Evolutionary conservation across 192 early-diverging fungal species (phyloP).

Genomic region (Entomortierella lignicola): DNA sequence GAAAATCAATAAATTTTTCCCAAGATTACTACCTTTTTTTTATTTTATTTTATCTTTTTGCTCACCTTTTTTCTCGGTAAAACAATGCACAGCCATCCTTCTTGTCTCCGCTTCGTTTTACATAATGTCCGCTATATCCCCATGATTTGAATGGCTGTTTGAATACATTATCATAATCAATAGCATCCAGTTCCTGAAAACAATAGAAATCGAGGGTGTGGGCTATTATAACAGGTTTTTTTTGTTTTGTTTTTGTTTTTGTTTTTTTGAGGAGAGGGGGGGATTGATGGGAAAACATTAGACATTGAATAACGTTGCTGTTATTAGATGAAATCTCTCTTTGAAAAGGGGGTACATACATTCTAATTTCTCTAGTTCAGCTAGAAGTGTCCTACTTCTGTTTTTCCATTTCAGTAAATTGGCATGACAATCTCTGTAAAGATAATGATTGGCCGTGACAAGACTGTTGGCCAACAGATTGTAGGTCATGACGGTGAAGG

Average conservation of each 20-base stretch:
- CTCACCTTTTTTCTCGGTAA: slow-evolving; percentile 22
- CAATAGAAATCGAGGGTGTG: slow-evolving; percentile 35
- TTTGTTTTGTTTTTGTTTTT: no score
- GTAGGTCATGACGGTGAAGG: slow-evolving; percentile 45
- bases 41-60: neutral
- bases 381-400: slow-evolving; percentile 2
- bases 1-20: no score
- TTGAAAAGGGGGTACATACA: slow-evolving; percentile 8
- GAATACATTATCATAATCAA: slow-evolving; percentile 10
- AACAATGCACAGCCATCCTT: slow-evolving; percentile 47
- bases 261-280: no score
- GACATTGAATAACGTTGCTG: neutral
- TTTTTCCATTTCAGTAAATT: slow-evolving; percentile 6
- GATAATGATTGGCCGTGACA: neutral
- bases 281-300: neutral
- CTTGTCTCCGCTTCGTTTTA: slow-evolving; percentile 26
- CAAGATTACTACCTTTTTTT: no score
- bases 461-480: slow-evolving; percentile 33
- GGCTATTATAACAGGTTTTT: slow-evolving; percentile 19
- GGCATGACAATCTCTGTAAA: slow-evolving; percentile 5
- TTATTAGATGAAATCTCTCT: no score
- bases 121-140: slow-evolving; percentile 23
- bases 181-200: slow-evolving; percentile 35
- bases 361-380: slow-evolving; percentile 16
- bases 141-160: neutral